Evolutionary conservation across 768 basidiomycete genomes (phyloP).

Genomic region (Boletus speciosus): DNA sequence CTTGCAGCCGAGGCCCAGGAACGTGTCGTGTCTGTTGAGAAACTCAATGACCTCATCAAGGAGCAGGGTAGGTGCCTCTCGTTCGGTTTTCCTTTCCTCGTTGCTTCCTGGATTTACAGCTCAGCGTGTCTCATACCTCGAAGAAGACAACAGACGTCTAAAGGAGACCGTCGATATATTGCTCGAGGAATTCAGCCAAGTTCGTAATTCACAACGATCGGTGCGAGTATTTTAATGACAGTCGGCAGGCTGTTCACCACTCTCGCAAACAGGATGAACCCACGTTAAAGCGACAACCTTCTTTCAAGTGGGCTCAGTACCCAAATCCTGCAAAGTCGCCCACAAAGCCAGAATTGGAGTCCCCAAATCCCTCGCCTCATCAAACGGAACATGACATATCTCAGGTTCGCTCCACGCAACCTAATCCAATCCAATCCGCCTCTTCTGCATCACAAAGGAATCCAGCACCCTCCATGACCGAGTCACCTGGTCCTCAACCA

Average conservation of each 20-base stretch:
- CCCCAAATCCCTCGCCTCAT: slow-evolving; percentile 77
- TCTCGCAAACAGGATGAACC: slow-evolving; percentile 32
- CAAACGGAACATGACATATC: slow-evolving; percentile 67
- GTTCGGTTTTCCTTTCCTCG: not conserved
- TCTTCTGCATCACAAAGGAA: slow-evolving; percentile 31
- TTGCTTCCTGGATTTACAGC: slow-evolving; percentile 40
- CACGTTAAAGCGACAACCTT: slow-evolving; percentile 65
- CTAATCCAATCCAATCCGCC: slow-evolving; percentile 14
- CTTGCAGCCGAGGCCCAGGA: slow-evolving; percentile 57
- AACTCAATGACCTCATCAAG: slow-evolving; percentile 60
- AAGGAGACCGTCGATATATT: slow-evolving; percentile 59
- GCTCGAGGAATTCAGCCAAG: slow-evolving; percentile 58
- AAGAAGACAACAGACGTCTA: slow-evolving; percentile 75
- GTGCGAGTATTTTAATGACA: slow-evolving; percentile 10
- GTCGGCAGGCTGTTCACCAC: slow-evolving; percentile 9
- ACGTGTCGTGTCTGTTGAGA: slow-evolving; percentile 57
- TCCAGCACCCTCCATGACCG: slow-evolving; percentile 27
- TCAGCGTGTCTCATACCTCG: slow-evolving; percentile 62
- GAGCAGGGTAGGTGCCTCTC: slow-evolving; percentile 60
- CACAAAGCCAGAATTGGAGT: slow-evolving; percentile 71
- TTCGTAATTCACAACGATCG: slow-evolving; percentile 35
- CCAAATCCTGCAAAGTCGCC: slow-evolving; percentile 76
- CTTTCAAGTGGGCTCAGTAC: slow-evolving; percentile 87
- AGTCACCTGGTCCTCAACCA: slow-evolving; percentile 30
- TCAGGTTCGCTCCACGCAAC: slow-evolving; percentile 32